phyloP scores from a whole-genome alignment of 1,284 basidiomycete species.

The Puccinia novopanici region DNA sequence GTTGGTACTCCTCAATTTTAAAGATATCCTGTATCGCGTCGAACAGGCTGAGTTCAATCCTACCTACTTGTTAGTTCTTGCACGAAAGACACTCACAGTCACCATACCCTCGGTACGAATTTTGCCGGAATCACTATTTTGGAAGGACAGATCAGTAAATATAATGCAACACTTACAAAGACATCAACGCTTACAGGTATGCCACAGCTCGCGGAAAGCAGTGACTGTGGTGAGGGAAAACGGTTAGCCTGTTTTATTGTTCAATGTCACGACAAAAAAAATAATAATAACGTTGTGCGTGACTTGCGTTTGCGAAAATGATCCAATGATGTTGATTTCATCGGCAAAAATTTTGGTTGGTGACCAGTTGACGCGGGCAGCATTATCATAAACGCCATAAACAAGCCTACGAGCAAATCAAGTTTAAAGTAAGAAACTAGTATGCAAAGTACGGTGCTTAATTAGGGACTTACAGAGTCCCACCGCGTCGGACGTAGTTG shows the following conservation, averaged over 20 bases:
- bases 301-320: constrained; percentile 42
- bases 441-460: not conserved
- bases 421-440: not conserved
- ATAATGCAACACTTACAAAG: not conserved
- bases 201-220: constrained; percentile 84
- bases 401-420: constrained; percentile 65
- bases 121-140: constrained; percentile 70
- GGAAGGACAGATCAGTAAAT: not conserved
- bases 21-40: constrained; percentile 1
- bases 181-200: constrained; percentile 64
- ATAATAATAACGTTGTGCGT: constrained; percentile 71
- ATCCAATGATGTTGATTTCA: constrained; percentile 69
- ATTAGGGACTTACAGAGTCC: constrained; percentile 29
- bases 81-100: constrained; percentile 47
- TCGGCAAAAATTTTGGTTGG: constrained; percentile 81
- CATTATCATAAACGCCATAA: constrained; percentile 70
- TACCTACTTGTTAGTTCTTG: not conserved
- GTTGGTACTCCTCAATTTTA: constrained; percentile 74
- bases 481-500: constrained; percentile 76
- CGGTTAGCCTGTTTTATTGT: constrained; percentile 61
- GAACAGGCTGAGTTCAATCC: constrained; percentile 4
- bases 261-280: constrained; percentile 65
- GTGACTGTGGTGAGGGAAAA: constrained; percentile 61
- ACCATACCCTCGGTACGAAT: constrained; percentile 79
- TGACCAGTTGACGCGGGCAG: constrained; percentile 76